Percentiles rank a stretch among this genome's conserved stretches.
These are phyloP conservation scores for Rhodotorula sp. DNA, from an alignment of 1,284 basidiomycete genomes.

Conservation along the genomic window DNA sequence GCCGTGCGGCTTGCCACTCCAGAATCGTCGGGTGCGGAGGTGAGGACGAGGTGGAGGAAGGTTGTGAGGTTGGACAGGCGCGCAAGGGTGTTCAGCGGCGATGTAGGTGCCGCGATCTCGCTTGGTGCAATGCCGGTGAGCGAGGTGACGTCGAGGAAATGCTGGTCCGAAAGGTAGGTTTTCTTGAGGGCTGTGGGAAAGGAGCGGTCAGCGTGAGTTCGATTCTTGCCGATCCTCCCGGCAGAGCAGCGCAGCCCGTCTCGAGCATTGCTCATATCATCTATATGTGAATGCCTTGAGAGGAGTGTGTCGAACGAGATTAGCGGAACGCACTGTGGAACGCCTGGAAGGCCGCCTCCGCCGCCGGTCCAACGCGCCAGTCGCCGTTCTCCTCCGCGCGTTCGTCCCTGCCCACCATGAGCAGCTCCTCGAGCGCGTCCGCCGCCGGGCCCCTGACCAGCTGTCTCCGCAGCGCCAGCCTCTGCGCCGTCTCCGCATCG, in stretches of 20 bases:
- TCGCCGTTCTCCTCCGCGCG: constrained; percentile 9
- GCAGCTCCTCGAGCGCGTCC: constrained; percentile 17
- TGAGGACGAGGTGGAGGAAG: constrained; percentile 32
- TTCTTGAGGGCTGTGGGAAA: constrained; percentile 6
- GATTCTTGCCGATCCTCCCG: too few species aligned
- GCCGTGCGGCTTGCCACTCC: neutral
- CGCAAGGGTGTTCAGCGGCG: constrained; percentile 12
- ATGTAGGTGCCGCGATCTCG: neutral
- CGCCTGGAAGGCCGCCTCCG: neutral
- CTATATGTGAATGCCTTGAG: too few species aligned
- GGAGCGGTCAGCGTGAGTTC: neutral
- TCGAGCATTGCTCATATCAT: too few species aligned
- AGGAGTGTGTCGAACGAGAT: too few species aligned
- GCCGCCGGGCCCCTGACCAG: constrained; percentile 2
- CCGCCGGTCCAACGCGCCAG: neutral
- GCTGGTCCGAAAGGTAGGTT: neutral
- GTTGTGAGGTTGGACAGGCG: constrained; percentile 23
- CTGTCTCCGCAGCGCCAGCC: constrained; percentile 4
- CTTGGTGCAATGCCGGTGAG: neutral
- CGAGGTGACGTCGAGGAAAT: constrained; percentile 9
- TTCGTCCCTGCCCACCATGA: constrained; percentile 13
- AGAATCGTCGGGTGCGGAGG: constrained; percentile 10
- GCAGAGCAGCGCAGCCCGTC: neutral
- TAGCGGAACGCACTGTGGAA: constrained; percentile 7
- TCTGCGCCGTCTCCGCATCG: neutral